Percentiles rank a stretch among this genome's conserved stretches.
Evolutionary conservation across 2,329 filamentous ascomycete genomes (phyloP).

Genomic region (Albifimbria verrucaria): DNA sequence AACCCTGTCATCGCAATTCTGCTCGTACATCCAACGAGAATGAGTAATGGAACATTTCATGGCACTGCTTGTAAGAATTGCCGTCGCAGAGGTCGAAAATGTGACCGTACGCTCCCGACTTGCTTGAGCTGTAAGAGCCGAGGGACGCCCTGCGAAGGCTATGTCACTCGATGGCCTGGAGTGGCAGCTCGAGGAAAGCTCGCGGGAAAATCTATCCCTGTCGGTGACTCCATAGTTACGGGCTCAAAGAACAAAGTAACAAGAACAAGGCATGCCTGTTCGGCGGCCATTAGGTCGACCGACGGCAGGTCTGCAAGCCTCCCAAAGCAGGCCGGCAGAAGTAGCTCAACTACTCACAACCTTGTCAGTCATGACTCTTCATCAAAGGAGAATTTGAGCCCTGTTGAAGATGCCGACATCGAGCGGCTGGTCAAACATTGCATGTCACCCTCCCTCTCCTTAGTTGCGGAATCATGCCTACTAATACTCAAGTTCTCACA

Average conservation of each 20-base stretch:
- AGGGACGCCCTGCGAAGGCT: constrained; percentile 3
- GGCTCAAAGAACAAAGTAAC: background rate
- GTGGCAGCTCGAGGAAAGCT: constrained; percentile 5
- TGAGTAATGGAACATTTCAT: background rate
- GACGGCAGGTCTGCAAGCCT: no score
- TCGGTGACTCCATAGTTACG: background rate
- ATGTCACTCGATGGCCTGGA: constrained; percentile 5
- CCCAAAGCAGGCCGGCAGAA: no score
- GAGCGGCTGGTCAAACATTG: background rate
- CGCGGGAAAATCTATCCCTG: constrained; percentile 2
- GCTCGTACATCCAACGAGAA: background rate
- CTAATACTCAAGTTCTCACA: background rate
- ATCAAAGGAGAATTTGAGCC: background rate
- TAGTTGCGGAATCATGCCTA: background rate
- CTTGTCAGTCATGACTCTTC: background rate
- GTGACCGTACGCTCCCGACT: constrained; percentile 5
- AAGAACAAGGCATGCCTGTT: background rate
- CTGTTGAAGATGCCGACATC: background rate
- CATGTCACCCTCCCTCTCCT: background rate
- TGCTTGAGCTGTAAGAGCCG: constrained; percentile 2
- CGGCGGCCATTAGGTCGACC: no score
- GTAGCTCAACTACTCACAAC: no score
- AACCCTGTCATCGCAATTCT: no score
- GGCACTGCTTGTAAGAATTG: constrained; percentile 5
- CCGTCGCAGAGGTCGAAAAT: constrained; percentile 6